A percentile compares a stretch with the other conserved stretches of the same genome.
Evolutionary conservation across 1,284 basidiomycete genomes (phyloP).

Genomic region (Cryptococcus hybrid): DNA sequence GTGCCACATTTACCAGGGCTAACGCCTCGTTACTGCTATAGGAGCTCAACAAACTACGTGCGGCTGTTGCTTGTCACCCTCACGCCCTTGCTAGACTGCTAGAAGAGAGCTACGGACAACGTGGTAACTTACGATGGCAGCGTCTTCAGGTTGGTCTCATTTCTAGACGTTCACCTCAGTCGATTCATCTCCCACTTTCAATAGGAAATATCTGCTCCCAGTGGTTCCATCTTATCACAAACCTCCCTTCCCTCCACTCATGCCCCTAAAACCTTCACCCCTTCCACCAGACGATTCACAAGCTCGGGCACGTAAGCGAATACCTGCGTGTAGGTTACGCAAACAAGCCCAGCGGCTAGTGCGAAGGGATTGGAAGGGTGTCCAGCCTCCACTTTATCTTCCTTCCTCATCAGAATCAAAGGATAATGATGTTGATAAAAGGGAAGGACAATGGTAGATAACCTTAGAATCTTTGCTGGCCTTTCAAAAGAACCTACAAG

Average conservation of each 20-base stretch:
- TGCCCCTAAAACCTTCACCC: conserved; percentile 15
- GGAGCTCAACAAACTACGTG: conserved; percentile 26
- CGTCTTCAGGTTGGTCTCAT: conserved; percentile 21
- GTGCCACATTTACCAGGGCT: not conserved
- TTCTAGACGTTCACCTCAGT: not conserved
- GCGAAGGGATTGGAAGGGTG: conserved; percentile 13
- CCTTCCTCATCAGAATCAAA: not conserved
- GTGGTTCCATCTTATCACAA: not conserved
- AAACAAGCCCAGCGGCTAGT: conserved; percentile 5
- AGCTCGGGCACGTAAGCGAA: conserved; percentile 8
- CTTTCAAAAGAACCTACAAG: not conserved
- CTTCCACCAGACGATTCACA: not conserved
- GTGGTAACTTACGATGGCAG: conserved; percentile 20
- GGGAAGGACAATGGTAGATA: conserved; percentile 17
- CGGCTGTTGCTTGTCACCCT: conserved; percentile 38
- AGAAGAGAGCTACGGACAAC: conserved; percentile 24
- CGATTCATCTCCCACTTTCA: conserved; percentile 8
- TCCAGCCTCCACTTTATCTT: conserved; percentile 24
- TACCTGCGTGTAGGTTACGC: conserved; percentile 11
- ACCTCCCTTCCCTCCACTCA: conserved; percentile 13
- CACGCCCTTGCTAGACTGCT: conserved; percentile 36
- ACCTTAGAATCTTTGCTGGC: conserved; percentile 24
- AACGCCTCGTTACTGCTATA: not conserved
- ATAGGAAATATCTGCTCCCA: conserved; percentile 2
- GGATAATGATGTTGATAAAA: not conserved